phyloP scores from a whole-genome alignment of 106 monocot genomes.

The Xerophyta viscosa region DNA sequence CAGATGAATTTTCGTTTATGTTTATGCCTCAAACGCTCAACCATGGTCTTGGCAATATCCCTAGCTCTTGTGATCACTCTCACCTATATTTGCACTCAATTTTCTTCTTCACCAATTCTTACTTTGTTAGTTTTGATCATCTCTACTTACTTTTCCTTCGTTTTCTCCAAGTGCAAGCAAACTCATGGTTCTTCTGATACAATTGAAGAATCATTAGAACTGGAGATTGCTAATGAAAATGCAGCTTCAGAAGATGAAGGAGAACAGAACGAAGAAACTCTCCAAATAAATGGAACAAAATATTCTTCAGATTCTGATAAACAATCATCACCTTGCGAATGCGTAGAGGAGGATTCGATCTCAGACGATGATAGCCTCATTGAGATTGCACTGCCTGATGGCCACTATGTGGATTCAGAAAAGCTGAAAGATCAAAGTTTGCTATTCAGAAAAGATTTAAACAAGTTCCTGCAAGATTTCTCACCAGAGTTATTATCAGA shows the following conservation, averaged over 20 bases:
- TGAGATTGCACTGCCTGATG: slow-evolving; percentile 53
- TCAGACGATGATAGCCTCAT: slow-evolving; percentile 90
- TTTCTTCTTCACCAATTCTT: slow-evolving; percentile 15
- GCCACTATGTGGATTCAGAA: slow-evolving; percentile 10
- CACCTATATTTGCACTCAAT: slow-evolving; percentile 1
- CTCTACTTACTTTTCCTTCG: slow-evolving; percentile 18
- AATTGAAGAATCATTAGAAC: slow-evolving; percentile 2
- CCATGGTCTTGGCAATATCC: slow-evolving; percentile 14
- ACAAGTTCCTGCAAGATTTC: slow-evolving; percentile 17
- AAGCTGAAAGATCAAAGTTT: not conserved
- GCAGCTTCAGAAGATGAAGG: not conserved
- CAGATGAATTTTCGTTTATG: slow-evolving; percentile 10
- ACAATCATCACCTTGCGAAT: not conserved
- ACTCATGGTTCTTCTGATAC: not conserved
- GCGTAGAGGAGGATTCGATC: slow-evolving; percentile 19
- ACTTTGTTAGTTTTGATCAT: slow-evolving; percentile 25
- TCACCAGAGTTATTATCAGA: slow-evolving; percentile 54
- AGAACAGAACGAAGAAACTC: not conserved
- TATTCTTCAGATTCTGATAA: slow-evolving; percentile 2
- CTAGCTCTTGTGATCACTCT: slow-evolving; percentile 12
- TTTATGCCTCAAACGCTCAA: slow-evolving; percentile 13
- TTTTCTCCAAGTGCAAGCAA: slow-evolving; percentile 26
- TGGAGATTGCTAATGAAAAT: not conserved
- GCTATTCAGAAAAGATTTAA: not conserved
- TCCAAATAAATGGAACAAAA: not conserved